Percentiles rank a stretch among this genome's conserved stretches.
Evolutionary conservation across 2,329 filamentous ascomycete species (phyloP).

Genomic region (Orbilia javanica): DNA sequence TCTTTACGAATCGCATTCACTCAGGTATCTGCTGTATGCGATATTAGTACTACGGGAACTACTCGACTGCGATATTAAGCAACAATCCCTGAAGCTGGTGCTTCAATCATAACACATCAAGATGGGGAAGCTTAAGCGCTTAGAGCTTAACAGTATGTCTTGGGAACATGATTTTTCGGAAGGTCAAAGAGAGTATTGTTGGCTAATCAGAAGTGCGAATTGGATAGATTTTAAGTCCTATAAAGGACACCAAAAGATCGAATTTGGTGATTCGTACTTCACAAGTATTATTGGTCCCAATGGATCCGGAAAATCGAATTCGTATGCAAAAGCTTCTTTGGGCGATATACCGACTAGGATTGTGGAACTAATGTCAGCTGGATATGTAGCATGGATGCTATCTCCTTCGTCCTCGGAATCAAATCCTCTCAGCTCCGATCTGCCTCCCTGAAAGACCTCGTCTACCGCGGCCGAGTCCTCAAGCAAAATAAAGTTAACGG

Average conservation of each 20-base stretch:
- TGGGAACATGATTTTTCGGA: constrained; percentile 1
- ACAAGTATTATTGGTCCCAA: constrained; percentile 99
- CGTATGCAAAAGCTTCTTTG: constrained; percentile 70
- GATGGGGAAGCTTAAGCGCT: constrained; percentile 96
- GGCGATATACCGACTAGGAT: background rate
- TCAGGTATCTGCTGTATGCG: constrained; percentile 13
- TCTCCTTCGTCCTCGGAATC: constrained; percentile 98
- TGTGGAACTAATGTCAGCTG: background rate
- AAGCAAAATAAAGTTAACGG: constrained; percentile 81
- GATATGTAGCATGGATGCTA: constrained; percentile 87
- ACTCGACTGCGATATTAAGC: constrained; percentile 14
- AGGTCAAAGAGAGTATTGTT: constrained; percentile 26
- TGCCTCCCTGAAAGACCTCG: constrained; percentile 89
- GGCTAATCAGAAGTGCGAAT: constrained; percentile 43
- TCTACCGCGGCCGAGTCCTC: constrained; percentile 94
- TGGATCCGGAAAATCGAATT: constrained; percentile 99
- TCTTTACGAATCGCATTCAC: constrained; percentile 29
- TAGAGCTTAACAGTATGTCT: constrained; percentile 88
- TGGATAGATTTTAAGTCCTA: constrained; percentile 96
- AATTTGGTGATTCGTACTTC: constrained; percentile 98
- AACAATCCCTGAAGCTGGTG: constrained; percentile 34
- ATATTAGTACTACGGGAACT: constrained; percentile 2
- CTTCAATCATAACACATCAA: constrained; percentile 64
- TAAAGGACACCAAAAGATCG: constrained; percentile 92
- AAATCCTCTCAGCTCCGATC: constrained; percentile 98